Evolutionary conservation across 345 rosid genomes (phyloP), one percentile per base, ranked within the genome.

Genomic region (Murraya koenigii): DNA sequence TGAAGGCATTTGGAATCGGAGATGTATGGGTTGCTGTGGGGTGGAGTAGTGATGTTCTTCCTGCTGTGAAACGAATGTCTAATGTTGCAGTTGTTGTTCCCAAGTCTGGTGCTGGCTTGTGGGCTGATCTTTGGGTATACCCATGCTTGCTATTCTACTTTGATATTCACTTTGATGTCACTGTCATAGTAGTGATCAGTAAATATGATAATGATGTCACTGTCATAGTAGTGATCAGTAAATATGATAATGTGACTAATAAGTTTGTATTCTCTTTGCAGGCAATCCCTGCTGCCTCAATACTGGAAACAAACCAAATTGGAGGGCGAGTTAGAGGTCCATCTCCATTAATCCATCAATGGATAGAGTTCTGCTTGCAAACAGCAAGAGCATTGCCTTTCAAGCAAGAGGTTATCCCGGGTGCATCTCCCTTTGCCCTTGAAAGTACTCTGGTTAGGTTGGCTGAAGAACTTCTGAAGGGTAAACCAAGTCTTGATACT

Each of bases 21-120:
- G 97, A 95, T 80, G 97, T 90, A 63, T 93, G 98, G 99, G 93
- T 95, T 62, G 93, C 97, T 75, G 96, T 95, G 73, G 98, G 98
- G 25, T 95, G 98, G 88, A 30, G 32, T 30, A 30, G 32, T 30
- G 32, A 30, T 30, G 32, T 30, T 30, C 32, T 30, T 30, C 32
- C 32, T 30, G 32, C 87, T 4, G 95, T 86, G 33, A 93, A 90
- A 82, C 95, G 97, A 75, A 90, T 93, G 99, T 91, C 96, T 22
- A 86, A 92, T 75, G 91, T 95, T 84, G 86, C 96, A 49, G 93
- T 90, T 74, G 72, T 93, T 32, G 96, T 90, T 81, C 99, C 99
- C 64, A 90, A 88, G 79, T 90, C 99, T n/a, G 96, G 98, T 65
- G 84, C 97, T 54, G 91, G 96, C 88, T 82, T 95, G 75, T 93